phyloP scores from a whole-genome alignment of 2,329 filamentous ascomycete genomes.

The Alternaria sp. region DNA sequence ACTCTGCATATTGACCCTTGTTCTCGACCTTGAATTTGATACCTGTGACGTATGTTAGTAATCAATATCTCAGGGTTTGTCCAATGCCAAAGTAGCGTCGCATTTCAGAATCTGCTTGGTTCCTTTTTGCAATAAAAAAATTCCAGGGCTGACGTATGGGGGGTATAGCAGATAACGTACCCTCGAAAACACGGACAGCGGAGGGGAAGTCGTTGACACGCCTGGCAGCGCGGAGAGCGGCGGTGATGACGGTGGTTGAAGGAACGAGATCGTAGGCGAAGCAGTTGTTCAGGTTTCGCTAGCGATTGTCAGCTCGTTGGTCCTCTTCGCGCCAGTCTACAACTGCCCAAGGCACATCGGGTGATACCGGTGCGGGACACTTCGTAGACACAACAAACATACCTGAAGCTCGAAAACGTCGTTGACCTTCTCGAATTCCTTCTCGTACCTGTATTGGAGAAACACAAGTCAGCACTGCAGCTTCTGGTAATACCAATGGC shows the following conservation, averaged over 20 bases:
- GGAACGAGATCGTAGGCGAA: conserved; percentile 99
- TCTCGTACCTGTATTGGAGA: conserved; percentile 80
- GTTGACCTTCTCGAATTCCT: conserved; percentile 97
- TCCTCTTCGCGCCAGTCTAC: background rate
- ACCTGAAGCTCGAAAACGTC: conserved; percentile 99
- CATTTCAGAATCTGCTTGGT: background rate
- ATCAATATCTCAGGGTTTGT: conserved; percentile 20
- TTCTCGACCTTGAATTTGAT: conserved; percentile 99
- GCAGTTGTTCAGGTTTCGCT: conserved; percentile 98
- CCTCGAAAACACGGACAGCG: conserved; percentile 97
- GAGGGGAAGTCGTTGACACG: conserved; percentile 99
- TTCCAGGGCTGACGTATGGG: background rate
- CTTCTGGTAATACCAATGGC: conserved; percentile 28
- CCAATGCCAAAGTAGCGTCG: background rate
- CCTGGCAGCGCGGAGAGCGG: conserved; percentile 91
- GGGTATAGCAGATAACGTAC: conserved; percentile 61
- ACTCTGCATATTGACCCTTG: conserved; percentile 95
- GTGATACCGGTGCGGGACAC: conserved; percentile 23
- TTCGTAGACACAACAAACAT: conserved; percentile 50
- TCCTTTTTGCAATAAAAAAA: background rate
- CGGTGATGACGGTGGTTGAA: conserved; percentile 86
- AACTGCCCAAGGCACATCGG: conserved; percentile 20
- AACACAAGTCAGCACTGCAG: conserved; percentile 37
- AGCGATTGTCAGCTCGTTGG: conserved; percentile 32
- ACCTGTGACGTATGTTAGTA: conserved; percentile 63